A percentile compares a stretch with the other conserved stretches of the same genome.
Evolutionary conservation across 176 grass and related monocot genomes (phyloP).

Genomic region (Rhipidocladum racemiflorum): DNA sequence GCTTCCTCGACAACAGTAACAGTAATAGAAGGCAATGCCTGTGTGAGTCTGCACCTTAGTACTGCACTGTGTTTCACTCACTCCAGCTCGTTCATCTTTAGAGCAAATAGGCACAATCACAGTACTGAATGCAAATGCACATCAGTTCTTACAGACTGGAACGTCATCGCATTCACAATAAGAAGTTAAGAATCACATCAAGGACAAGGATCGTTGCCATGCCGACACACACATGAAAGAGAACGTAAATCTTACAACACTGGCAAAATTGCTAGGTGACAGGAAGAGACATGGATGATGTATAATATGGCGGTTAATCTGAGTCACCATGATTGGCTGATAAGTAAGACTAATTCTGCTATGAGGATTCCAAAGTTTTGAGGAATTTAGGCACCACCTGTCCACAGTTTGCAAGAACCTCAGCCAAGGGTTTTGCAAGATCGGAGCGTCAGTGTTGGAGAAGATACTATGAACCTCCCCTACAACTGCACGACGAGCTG

Average conservation of each 20-base stretch:
- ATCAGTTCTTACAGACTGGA: neutral
- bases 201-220: neutral
- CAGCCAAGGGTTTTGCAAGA: constrained; percentile 46
- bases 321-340: neutral
- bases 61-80: neutral
- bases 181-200: neutral
- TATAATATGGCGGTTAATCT: neutral
- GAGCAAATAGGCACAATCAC: neutral
- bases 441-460: constrained; percentile 39
- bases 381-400: constrained; percentile 59
- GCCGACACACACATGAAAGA: neutral
- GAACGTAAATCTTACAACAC: neutral
- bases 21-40: neutral
- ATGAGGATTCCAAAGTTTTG: constrained; percentile 20
- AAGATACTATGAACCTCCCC: constrained; percentile 67
- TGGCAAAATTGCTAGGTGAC: constrained; percentile 28
- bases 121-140: neutral
- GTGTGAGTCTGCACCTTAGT: neutral
- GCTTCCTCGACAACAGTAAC: neutral
- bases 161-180: neutral
- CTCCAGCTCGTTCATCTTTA: neutral
- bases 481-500: constrained; percentile 33
- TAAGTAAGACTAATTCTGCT: neutral
- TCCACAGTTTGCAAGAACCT: constrained; percentile 55
- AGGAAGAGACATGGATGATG: neutral